phyloP scores from a whole-genome alignment of 495 filamentous ascomycete species.

The Neurospora hispaniola region DNA sequence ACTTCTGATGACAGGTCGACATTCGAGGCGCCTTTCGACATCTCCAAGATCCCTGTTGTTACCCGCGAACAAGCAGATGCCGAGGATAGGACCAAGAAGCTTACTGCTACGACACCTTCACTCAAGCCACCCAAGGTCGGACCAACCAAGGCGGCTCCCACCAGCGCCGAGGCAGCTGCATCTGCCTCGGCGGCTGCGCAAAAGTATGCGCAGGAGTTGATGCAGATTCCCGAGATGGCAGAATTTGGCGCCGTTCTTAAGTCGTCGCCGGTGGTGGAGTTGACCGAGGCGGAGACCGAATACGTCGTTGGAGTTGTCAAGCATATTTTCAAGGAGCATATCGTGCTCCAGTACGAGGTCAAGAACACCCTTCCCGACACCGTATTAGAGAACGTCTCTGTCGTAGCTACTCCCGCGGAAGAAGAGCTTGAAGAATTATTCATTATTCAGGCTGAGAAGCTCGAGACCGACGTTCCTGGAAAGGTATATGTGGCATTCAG shows the following conservation, averaged over 20 bases:
- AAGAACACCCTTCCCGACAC: conserved; percentile 94
- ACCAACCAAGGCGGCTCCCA: conserved; percentile 60
- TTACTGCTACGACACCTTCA: conserved; percentile 81
- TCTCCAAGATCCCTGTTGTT: conserved; percentile 84
- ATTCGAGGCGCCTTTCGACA: conserved; percentile 79
- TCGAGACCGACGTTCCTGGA: conserved; percentile 72
- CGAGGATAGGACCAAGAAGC: conserved; percentile 94
- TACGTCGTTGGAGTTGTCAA: conserved; percentile 92
- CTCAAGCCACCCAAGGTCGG: conserved; percentile 86
- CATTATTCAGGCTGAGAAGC: conserved; percentile 76
- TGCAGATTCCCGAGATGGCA: conserved; percentile 79
- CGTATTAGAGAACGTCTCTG: conserved; percentile 80
- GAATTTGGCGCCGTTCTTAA: conserved; percentile 83
- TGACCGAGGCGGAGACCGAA: conserved; percentile 95
- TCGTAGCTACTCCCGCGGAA: conserved; percentile 74
- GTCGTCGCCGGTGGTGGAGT: conserved; percentile 73
- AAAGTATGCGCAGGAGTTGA: conserved; percentile 78
- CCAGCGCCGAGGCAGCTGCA: conserved; percentile 60
- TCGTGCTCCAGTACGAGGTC: conserved; percentile 94
- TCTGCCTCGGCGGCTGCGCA: conserved; percentile 68
- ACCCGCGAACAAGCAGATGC: conserved; percentile 92
- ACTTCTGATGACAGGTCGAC: conserved; percentile 78
- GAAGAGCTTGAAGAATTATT: conserved; percentile 83
- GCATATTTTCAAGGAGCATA: conserved; percentile 93
- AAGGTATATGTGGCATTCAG: conserved; percentile 94